These are phyloP conservation scores for Blepharisma stoltei DNA, from an alignment of 73 alveolate species.

Conservation along the genomic window DNA sequence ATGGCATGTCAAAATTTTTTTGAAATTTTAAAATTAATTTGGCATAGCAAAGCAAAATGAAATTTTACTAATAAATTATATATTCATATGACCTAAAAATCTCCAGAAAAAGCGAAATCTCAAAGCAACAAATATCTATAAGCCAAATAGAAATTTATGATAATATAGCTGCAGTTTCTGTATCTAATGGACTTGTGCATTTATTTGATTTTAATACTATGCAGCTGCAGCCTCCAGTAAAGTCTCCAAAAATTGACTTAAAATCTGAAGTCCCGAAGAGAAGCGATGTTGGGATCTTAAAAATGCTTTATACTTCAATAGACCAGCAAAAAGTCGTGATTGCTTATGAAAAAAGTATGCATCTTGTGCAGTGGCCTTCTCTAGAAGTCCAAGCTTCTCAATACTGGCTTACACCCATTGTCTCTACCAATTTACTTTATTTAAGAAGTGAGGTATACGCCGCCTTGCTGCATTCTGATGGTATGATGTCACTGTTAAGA, in stretches of 20 bases:
- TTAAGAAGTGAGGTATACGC: slow-evolving; percentile 15
- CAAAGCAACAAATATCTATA: background rate
- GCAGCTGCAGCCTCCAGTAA: background rate
- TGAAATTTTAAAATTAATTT: no score
- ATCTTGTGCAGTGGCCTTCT: background rate
- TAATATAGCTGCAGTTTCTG: background rate
- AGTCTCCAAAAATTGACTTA: background rate
- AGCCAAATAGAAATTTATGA: background rate
- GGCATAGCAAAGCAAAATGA: no score
- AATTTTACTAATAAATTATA: no score
- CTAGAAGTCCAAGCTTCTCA: background rate
- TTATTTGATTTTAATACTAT: background rate
- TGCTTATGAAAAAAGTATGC: slow-evolving; percentile 12
- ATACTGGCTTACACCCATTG: background rate
- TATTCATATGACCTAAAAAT: background rate
- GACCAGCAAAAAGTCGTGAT: background rate
- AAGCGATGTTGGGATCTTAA: background rate
- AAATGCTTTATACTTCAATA: background rate
- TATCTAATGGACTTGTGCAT: background rate
- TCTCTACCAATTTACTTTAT: background rate
- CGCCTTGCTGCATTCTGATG: background rate
- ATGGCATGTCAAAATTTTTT: no score
- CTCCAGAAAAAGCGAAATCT: background rate
- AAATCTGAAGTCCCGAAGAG: slow-evolving; percentile 24
- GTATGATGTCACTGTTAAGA: background rate